phyloP scores from a whole-genome alignment of 495 filamentous ascomycete genomes.

The Hypoxylon lenormandii region DNA sequence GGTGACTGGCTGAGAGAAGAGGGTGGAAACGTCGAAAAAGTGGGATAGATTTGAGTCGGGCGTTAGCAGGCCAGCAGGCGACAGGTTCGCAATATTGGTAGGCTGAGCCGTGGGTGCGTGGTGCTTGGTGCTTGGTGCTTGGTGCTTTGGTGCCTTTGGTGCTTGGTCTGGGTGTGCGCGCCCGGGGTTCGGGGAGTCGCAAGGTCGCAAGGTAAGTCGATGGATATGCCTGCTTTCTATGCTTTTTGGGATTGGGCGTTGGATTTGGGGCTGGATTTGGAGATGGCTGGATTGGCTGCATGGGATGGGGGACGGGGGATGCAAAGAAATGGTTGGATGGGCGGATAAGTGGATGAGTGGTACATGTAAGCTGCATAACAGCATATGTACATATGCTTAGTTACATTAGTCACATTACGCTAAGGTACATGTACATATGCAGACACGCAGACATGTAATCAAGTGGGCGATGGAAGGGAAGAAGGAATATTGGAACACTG shows the following conservation, averaged over 20 bases:
- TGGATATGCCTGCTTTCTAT: slow-evolving; percentile 36
- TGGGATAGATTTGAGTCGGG: slow-evolving; percentile 42
- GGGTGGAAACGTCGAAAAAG: slow-evolving; percentile 44
- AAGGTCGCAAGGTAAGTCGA: not conserved
- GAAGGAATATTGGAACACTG: too few species aligned
- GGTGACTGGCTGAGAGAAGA: slow-evolving; percentile 44
- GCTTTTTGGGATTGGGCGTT: slow-evolving; percentile 29
- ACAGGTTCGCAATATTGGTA: slow-evolving; percentile 6
- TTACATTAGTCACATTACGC: too few species aligned
- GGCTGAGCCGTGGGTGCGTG: slow-evolving; percentile 29
- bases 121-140: too few species aligned
- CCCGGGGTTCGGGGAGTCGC: not conserved
- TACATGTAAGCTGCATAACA: too few species aligned
- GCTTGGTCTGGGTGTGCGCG: slow-evolving; percentile 8
- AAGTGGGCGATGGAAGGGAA: too few species aligned
- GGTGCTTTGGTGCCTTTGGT: too few species aligned
- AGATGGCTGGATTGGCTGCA: slow-evolving; percentile 13
- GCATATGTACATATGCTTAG: too few species aligned
- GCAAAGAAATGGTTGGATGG: too few species aligned
- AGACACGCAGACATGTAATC: too few species aligned
- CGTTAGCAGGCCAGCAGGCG: slow-evolving; percentile 24
- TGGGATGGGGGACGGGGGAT: not conserved
- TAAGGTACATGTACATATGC: too few species aligned
- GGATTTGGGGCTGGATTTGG: not conserved
- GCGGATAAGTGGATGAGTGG: too few species aligned